Evolutionary conservation across 176 grass and related monocot genomes (phyloP), one percentile per base, ranked within the genome.

Genomic region (Carex myosuroides): DNA sequence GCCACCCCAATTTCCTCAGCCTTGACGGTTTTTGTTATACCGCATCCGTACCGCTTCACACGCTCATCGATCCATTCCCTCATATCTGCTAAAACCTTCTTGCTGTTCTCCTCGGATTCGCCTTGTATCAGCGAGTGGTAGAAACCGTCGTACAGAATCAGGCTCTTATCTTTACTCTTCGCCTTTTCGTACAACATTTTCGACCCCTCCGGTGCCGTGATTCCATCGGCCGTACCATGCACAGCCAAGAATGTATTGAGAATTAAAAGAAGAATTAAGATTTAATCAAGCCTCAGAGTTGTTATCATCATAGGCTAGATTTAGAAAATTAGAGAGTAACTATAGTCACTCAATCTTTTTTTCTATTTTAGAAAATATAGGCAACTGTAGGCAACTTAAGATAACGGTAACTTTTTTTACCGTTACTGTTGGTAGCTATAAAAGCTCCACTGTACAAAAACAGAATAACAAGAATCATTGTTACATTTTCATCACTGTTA

Each of bases 101-200:
- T 57, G 74, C 87, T 80, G 83, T 88, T 91, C 79, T 94, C 92
- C 79, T 91, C 87, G 5, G 92, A 86, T 78, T 94, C 92, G 0
- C 92, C 92, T 71, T 91, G 89, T 61, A 94, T 65, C 17, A 94
- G 87, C 17, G 92, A 91, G 85, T 94, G 92, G 83, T 89, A 89
- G 74, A 91, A 91, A 26, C 92, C 92, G 1, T 94, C 92, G 70
- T 91, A 94, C 5, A 94, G 8, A 56, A 91, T 94, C 42, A 94
- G 65, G 13, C 52, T 79, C 85, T 94, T 94, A 41, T 94, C 92
- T 72, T 76, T 41, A 84, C 92, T 91, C 14, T 70, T 0, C 13
- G 92, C 89, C 64, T 68, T 88, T 70, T 91, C 92, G 53, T 94
- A 94, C 82, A 94, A 79, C 92, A 86, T 70, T 86, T 79, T 76